Conservation (phyloP, 345 rosid species). For the Firmiana major region DNA sequence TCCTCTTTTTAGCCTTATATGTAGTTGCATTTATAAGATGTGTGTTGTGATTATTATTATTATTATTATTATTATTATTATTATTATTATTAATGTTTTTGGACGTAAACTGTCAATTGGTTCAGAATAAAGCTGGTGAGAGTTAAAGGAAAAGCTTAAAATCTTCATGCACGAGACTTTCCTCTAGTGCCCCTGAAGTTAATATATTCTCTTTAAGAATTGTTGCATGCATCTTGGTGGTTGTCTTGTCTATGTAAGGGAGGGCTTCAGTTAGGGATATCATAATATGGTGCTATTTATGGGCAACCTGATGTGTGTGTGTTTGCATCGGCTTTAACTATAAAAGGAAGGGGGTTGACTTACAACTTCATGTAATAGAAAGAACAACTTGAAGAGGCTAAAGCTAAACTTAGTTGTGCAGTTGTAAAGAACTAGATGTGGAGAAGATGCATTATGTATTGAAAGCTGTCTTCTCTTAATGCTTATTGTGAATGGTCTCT, state of each 20-base stretch:
- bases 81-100: not conserved
- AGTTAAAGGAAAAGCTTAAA: constrained; percentile 1
- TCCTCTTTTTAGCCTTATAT: not conserved
- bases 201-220: not conserved
- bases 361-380: not conserved
- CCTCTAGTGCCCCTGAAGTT: not conserved
- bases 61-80: too few relatives aligned
- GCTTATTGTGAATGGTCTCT: not conserved
- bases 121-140: not conserved
- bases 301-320: not conserved
- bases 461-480: not conserved
- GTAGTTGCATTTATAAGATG: not conserved
- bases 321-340: not conserved
- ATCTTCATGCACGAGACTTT: not conserved
- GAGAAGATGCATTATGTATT: not conserved
- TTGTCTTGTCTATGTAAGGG: not conserved
- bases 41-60: too few relatives aligned
- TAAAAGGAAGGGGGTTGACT: not conserved
- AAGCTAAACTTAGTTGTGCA: not conserved
- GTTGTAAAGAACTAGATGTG: not conserved
- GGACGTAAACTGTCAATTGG: not conserved
- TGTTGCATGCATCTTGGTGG: not conserved
- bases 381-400: not conserved
- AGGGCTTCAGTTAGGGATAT: not conserved
- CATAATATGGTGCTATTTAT: not conserved